phyloP scores from a whole-genome alignment of 768 basidiomycete genomes.

The Rickenella mellea region DNA sequence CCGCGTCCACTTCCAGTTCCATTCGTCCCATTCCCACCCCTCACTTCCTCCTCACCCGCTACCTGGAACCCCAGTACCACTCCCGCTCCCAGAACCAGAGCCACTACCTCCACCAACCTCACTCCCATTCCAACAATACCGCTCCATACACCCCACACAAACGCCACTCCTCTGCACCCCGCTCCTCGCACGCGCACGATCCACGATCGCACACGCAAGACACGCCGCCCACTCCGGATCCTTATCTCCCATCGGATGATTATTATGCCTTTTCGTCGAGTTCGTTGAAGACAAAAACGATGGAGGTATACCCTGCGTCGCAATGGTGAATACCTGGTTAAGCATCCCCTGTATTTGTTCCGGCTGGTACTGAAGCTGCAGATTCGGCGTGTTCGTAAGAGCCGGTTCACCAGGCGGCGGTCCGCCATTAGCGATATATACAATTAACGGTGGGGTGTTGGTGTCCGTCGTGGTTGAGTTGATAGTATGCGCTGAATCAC shows the following conservation, averaged over 20 bases:
- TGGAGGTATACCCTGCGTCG: conserved; percentile 35
- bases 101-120: no score
- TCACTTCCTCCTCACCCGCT: no score
- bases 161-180: conserved; percentile 12
- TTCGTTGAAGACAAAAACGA: no score
- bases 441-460: conserved; percentile 32
- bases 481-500: no score
- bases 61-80: no score
- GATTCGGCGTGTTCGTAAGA: conserved; percentile 34
- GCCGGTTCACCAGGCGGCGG: conserved; percentile 27
- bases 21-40: no score
- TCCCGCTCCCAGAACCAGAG: no score
- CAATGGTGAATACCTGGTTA: conserved; percentile 31
- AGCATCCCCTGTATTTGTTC: conserved; percentile 34
- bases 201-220: conserved; percentile 42
- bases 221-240: conserved; percentile 39
- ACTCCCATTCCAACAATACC: no score
- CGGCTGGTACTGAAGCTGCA: conserved; percentile 25
- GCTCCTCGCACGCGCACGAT: conserved; percentile 25
- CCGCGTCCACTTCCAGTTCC: no score
- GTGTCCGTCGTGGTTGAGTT: no score
- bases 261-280: conserved; percentile 18
- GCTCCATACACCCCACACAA: conserved; percentile 18
- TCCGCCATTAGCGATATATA: conserved; percentile 53
- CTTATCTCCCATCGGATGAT: no score